Evolutionary conservation across 495 filamentous ascomycete genomes (phyloP), one percentile per base, ranked within the genome.

Genomic region (Immersiella caudata): DNA sequence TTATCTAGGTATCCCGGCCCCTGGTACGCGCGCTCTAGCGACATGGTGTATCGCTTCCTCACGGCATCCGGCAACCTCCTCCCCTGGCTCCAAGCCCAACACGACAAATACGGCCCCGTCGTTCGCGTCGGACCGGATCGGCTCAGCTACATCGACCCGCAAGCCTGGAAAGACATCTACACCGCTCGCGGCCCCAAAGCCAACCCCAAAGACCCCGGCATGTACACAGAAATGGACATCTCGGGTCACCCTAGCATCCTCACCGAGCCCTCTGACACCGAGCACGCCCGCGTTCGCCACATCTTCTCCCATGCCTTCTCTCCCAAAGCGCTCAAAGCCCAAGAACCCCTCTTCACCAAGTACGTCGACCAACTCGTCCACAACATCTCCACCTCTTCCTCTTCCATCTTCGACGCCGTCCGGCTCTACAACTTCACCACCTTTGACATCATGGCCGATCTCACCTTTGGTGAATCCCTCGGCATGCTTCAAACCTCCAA

Each of bases 361-460:
- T 84, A 84, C 67, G 75, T 83, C 2, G 77, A 83, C 59, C 27
- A 76, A 12, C 71, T 86, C 12, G 67, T 85, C 0, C 20, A 50
- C 36, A 62, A 36, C 49, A 14, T 35, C 7, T 20, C 50, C 51
- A 29, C n/a, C 9, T 21, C 62, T 6, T 26, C 25, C 14, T 21
- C 24, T 0, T 16, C 52, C 51, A 40, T n/a, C 27, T 56, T 75
- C 8, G 70, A 81, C 33, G 69, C 79, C 70, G 66, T 68, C 0
- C 66, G 79, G 24, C 87, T 84, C 83, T 82, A 78, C 64, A 86
- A 83, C 35, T 85, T 73, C 50, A 79, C 76, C 8, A 87, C 84
- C 0, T 88, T 88, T 52, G 85, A 87, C 61, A 76, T 87, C 6
- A 84, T 85, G 29, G 84, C 85, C 0, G 82, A 88, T 67, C 70